Conservation (phyloP, 306 rosid genomes). For the Inga oerstediana region DNA sequence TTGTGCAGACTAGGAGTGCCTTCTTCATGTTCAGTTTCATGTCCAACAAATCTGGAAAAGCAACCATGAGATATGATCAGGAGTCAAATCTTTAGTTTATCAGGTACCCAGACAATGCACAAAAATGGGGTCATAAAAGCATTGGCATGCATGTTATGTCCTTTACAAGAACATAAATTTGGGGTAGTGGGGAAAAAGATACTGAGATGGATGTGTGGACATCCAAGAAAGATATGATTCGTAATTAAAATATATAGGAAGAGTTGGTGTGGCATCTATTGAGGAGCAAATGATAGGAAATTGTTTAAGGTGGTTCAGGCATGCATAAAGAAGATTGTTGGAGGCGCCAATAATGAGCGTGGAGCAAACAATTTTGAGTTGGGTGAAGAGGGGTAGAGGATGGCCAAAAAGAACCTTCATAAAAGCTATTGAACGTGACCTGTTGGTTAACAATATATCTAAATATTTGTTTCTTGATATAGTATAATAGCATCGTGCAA, state of each 20-base stretch:
- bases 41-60: slow-evolving; percentile 54
- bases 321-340: neutral
- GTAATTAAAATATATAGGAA: no score
- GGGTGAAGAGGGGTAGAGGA: neutral
- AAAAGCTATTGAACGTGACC: neutral
- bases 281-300: neutral
- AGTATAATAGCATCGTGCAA: neutral
- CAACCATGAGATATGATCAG: slow-evolving; percentile 10
- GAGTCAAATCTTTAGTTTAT: neutral
- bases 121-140: neutral
- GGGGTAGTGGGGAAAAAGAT: neutral
- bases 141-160: neutral
- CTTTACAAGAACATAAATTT: neutral
- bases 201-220: neutral
- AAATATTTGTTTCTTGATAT: no score
- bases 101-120: neutral
- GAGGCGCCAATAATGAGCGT: neutral
- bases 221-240: no score
- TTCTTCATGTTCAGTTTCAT: slow-evolving; percentile 43
- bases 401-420: neutral
- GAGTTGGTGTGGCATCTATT: neutral
- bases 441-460: no score
- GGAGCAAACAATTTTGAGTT: neutral
- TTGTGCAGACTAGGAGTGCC: slow-evolving; percentile 55
- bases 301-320: neutral